Evolutionary conservation across 2,329 filamentous ascomycete species (phyloP), one percentile per base, ranked within the genome.

Genomic region (Mycogone perniciosa): DNA sequence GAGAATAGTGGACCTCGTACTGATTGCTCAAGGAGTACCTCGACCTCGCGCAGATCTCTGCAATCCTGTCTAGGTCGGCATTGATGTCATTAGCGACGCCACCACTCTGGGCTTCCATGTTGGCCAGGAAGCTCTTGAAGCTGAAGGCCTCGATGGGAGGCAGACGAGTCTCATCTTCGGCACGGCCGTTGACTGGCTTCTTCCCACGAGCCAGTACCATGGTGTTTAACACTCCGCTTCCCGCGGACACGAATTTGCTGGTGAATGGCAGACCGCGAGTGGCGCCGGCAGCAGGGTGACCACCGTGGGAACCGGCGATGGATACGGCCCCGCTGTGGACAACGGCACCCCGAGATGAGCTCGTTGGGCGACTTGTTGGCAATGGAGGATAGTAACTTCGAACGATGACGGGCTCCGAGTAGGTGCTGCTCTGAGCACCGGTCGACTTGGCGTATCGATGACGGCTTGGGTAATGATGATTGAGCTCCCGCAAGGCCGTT

Each of bases 1-100:
- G 81, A 9, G 77, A 70, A 53, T 84, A 78, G 57, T 85, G 82
- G 6, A 83, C 79, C 59, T 84, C 82, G 59, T 85, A 84, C 60
- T 85, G 81, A 62, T 84, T 83, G 64, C 81, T 84, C 46, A 85
- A 62, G 38, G 81, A 84, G 62, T 84, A 85, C 40, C 78, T 75
- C 9, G 81, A 84, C 33, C 79, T 73, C 35, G 82, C 82, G 65
- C 81, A 85, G 31, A 85, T 85, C 63, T 85, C 81, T 8, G 82
- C 82, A 59, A 85, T 85, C 38, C 80, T 76, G 54, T 85, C 81
- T 45, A 85, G 67, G 59, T 84, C 80, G 9, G 80, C 71, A 46
- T 73, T 72, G 53, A 84, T 79, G 52, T 77, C 73, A 44, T 67
- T 67, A 44, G 73, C 72, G 51, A 84, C 78, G 50, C 67, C 67